Base-by-base conservation (phyloP, 345 rosid species). In the Salix udensis region DNA sequence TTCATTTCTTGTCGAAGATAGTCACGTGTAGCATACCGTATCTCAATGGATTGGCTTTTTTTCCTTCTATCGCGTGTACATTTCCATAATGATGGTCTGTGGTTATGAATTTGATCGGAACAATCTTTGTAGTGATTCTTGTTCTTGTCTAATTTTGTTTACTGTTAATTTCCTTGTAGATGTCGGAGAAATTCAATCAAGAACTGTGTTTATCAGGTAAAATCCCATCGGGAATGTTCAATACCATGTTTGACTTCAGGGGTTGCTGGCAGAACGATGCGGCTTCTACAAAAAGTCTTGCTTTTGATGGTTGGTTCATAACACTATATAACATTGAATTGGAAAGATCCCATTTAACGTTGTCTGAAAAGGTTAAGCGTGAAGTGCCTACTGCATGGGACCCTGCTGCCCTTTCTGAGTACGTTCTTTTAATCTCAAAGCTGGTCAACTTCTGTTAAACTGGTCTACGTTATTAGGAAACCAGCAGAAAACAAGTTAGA, bases 341-440 rank as follows among this genome's bases (percentile, higher is more conserved):
- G 73, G 91, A 82, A 65, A 87, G 98, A 81, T 81, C 94, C 30
- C 90, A 88, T 21, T 2, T 96, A 16, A 77, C 84, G 1, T 79
- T 96, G 78, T 88, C 93, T 12, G 91, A 93, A 77, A 85, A 85
- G 67, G 86, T 96, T 70, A 92, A 85, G 81, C 81, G 78, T 68
- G 94, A 93, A 74, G 98, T 93, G 75, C 98, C 98, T 74, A 74
- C 88, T 76, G 86, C 91, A 60, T 96, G 99, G 99, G 97, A 93
- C 77, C 87, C 99, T 82, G 81, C 67, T 74, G 97, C 94, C 67
- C 92, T 96, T 42, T 92, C 99, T 2, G 97, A 89, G 99, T 96
- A 88, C 84, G 89, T 82, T 67, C 53, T 19, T 40, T 75, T 42
- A 65, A 58, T 21, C 48, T 72, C 42, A 74, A 62, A 78, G 39